phyloP scores from a whole-genome alignment of 78 protist species.

The Monosiga brevicollis region DNA sequence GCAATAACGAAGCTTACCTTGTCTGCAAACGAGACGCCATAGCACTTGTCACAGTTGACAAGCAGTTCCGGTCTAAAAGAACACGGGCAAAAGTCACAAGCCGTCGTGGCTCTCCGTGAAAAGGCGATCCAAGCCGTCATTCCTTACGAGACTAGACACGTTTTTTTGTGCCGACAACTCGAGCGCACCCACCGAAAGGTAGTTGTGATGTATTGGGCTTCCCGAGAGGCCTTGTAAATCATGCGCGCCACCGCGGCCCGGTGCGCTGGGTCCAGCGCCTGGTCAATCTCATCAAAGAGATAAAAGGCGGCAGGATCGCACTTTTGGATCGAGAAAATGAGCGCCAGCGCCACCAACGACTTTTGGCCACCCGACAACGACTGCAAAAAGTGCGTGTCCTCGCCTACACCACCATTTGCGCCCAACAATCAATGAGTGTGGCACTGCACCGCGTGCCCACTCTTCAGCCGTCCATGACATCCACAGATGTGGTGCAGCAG shows the following conservation, averaged over 20 bases:
- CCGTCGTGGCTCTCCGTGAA: too few species aligned
- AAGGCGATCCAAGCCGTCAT: too few species aligned
- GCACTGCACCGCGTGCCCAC: too few species aligned
- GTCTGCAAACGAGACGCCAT: background rate
- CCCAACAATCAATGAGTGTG: too few species aligned
- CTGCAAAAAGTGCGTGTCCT: constrained; percentile 15
- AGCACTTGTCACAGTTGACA: background rate
- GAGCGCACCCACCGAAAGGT: background rate
- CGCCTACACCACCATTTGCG: too few species aligned
- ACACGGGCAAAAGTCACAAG: background rate
- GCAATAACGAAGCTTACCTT: background rate
- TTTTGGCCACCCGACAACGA: constrained; percentile 92
- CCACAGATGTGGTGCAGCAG: too few species aligned
- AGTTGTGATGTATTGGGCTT: background rate
- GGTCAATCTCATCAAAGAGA: constrained; percentile 97
- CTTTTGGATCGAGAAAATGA: constrained; percentile 97
- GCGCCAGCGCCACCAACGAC: constrained; percentile 91
- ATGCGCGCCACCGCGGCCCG: constrained; percentile 76
- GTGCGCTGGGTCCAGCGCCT: constrained; percentile 84
- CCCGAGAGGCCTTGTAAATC: too few species aligned
- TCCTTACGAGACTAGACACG: too few species aligned
- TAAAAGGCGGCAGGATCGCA: constrained; percentile 98
- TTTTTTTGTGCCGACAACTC: too few species aligned
- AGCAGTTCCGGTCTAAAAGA: background rate
- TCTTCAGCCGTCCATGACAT: too few species aligned